Base-by-base conservation (phyloP, 768 basidiomycete species). In the Tylopilus rubrobrunneus region DNA sequence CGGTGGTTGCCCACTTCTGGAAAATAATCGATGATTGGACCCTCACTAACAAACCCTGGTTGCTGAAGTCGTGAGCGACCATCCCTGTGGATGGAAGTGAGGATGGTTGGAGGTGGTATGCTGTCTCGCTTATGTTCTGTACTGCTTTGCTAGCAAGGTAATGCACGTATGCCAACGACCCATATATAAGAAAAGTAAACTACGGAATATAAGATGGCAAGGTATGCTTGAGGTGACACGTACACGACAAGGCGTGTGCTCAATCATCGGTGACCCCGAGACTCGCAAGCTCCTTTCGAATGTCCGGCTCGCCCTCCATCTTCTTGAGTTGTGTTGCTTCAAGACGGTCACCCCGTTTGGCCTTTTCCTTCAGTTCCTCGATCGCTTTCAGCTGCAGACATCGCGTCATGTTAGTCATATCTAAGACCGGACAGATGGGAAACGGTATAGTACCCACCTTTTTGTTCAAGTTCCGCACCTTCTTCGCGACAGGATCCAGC, bases 291-390 rank as follows among this genome's bases (percentile, higher is more conserved):
- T 97, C 95, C 66, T 83, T 84, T 63, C 84, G 76, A 64, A 98
- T 92, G 55, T 89, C 89, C 9, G 67, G 79, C 71, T 98, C 95
- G 9, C 86, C 86, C 40, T 97, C 94, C 63, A 98, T 96, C 82
- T 99, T 99, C 82, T 89, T 90, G 61, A 96, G 75, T 72, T 99
- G 96, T 17, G 96, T 99, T 52, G 86, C 86, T 71, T 99, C 96
- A 29, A 99, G 78, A 51, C 87, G 82, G 69, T 98, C 95, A 1
- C 97, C 96, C 34, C 89, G 82, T 65, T 82, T 87, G 27, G 83
- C 81, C 75, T 94, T 93, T 60, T 90, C 91, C 76, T 98, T 98
- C 47, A 99, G 83, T 65, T 98, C 95, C 21, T 98, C 93, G 60
- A 99, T 98, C n/a, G 96, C 96, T 70, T 97, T 98, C 60, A 99